These are phyloP conservation scores for Zostera marina DNA, from an alignment of 116 monocot genomes.

Conservation along the genomic window DNA sequence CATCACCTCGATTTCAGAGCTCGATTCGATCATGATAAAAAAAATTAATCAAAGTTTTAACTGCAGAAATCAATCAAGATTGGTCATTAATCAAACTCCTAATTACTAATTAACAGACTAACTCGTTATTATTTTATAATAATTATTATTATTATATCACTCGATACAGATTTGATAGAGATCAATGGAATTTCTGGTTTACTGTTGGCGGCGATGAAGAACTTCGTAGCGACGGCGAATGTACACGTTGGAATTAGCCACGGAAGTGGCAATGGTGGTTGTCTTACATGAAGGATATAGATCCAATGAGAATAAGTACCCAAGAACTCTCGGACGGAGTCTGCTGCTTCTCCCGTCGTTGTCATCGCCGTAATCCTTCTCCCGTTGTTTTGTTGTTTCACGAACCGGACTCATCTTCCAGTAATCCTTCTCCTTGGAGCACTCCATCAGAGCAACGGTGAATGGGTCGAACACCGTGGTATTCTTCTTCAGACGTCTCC, in stretches of 20 bases:
- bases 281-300: constrained; percentile 11
- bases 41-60: no score
- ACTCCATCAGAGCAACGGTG: constrained; percentile 13
- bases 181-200: no score
- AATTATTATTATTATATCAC: no score
- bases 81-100: no score
- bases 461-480: constrained; percentile 2
- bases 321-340: background rate
- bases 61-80: no score
- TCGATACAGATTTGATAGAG: no score
- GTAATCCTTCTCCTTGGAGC: constrained; percentile 9
- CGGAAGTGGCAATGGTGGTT: constrained; percentile 5
- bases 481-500: background rate
- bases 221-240: constrained; percentile 1
- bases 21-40: background rate
- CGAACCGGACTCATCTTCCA: background rate
- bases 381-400: background rate
- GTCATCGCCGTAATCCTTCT: background rate
- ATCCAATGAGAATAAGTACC: background rate
- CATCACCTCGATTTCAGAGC: background rate
- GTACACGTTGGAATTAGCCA: constrained; percentile 6
- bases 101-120: no score
- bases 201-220: background rate
- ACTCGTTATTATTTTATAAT: no score
- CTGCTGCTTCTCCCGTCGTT: no score